phyloP scores from a whole-genome alignment of 2,329 filamentous ascomycete species.

The Passalora sequoiae region DNA sequence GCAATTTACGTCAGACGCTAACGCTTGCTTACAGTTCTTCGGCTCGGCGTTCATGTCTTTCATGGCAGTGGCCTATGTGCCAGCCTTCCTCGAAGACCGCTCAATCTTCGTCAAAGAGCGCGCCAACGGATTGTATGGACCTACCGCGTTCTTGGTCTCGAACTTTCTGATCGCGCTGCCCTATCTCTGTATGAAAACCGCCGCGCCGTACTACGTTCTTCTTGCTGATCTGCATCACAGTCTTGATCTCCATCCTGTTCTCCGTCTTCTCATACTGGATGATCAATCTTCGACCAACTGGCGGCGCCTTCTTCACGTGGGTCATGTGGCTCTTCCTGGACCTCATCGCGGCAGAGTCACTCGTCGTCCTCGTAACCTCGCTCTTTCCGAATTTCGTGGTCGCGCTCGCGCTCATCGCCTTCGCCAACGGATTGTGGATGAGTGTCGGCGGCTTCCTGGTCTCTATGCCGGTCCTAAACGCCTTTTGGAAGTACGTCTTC shows the following conservation, averaged over 20 bases:
- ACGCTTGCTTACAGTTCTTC: slow-evolving; percentile 39
- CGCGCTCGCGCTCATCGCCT: slow-evolving; percentile 71
- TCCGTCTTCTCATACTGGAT: slow-evolving; percentile 74
- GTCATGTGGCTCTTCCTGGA: slow-evolving; percentile 82
- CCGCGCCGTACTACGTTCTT: neutral
- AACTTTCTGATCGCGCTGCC: slow-evolving; percentile 81
- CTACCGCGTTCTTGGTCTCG: slow-evolving; percentile 65
- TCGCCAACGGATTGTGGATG: slow-evolving; percentile 86
- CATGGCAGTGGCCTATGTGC: slow-evolving; percentile 70
- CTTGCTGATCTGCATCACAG: slow-evolving; percentile 22
- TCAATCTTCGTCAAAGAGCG: slow-evolving; percentile 70
- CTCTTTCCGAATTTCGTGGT: slow-evolving; percentile 77
- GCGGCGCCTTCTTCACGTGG: slow-evolving; percentile 66
- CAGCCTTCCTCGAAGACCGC: slow-evolving; percentile 74
- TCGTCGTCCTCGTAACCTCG: slow-evolving; percentile 70
- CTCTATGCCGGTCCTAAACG: slow-evolving; percentile 64
- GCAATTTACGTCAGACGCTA: too few relatives aligned
- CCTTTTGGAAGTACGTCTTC: slow-evolving; percentile 81
- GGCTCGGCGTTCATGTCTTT: slow-evolving; percentile 50
- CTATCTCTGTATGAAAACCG: slow-evolving; percentile 53
- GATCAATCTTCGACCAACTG: slow-evolving; percentile 63
- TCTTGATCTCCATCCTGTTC: slow-evolving; percentile 71
- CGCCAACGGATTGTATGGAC: slow-evolving; percentile 73
- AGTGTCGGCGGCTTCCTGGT: slow-evolving; percentile 78
- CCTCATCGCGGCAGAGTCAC: slow-evolving; percentile 71